Base-by-base conservation (phyloP, 2,329 filamentous ascomycete genomes). In the Calonectria crousiana region DNA sequence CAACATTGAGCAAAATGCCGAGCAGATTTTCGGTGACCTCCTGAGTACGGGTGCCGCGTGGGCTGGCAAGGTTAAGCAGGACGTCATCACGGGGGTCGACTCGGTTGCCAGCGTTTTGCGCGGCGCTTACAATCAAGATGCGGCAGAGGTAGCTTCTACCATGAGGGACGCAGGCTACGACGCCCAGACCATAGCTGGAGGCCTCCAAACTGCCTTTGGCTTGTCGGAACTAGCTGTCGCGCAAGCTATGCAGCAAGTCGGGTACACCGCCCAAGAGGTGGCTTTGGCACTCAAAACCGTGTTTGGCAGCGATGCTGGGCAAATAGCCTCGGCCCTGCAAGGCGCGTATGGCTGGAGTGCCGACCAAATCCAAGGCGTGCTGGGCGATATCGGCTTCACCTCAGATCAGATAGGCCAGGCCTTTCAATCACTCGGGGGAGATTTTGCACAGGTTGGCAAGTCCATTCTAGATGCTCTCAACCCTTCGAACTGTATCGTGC, bases 1-100 rank as follows among this genome's bases (percentile, higher is more conserved):
- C 60, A 65, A 65, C 60, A 65, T 65, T n/a, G 60, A 65, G 38
- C 60, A 65, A 65, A 65, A 47, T 47, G 60, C 60, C 16, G 60
- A 18, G 38, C 3, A 47, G 32, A 4, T 65, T 23, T 65, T 65
- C 60, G n/a, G 38, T 38, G 38, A 49, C 60, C 60, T 65, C 20
- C 38, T 65, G 38, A 32, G 38, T 49, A 20, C 38, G 38, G 60
- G n/a, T 65, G 23, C 38, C 23, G 60, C 60, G 38, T 65, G 60
- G 60, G 60, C 60, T 20, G 60, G 60, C 38, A 65, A 47, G 60
- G 60, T 65, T 65, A 3, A 65, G 60, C 60, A 65, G 60, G 60
- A 32, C 38, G 60, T 65, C 38, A 65, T 65, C 60, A 41, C 34
- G 14, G 38, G 23, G 26, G 60, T 65, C 49, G 38, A 49, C 11